Conservation (phyloP, 1,139 yeast genomes). For the Yamadazyma siamensis region DNA sequence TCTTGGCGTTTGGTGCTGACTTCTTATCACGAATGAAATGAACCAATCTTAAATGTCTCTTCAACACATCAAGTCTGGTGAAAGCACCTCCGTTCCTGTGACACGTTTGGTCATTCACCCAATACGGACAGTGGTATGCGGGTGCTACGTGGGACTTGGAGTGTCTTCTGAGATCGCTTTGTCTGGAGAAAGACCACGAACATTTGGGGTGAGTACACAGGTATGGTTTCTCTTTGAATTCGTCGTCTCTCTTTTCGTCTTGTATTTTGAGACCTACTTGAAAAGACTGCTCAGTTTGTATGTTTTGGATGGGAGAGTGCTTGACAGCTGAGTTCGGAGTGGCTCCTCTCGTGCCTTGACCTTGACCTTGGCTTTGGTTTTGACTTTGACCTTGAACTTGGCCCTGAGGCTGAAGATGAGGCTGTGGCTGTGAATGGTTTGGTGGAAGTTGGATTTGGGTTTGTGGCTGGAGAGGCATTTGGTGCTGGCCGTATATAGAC, state of each 20-base stretch:
- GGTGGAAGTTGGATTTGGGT: not conserved
- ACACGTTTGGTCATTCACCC: conserved; percentile 64
- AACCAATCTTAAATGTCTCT: conserved; percentile 63
- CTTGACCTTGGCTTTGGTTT: too few species aligned
- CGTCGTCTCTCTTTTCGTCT: conserved; percentile 2
- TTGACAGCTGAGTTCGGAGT: not conserved
- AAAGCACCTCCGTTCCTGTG: conserved; percentile 73
- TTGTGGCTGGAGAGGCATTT: conserved; percentile 2
- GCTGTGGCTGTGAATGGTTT: not conserved
- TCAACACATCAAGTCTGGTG: conserved; percentile 65
- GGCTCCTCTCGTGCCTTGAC: too few species aligned
- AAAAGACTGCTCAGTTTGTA: too few species aligned
- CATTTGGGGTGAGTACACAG: conserved; percentile 55
- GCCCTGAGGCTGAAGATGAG: not conserved
- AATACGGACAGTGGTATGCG: conserved; percentile 66
- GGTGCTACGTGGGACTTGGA: conserved; percentile 62
- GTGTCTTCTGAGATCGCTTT: conserved; percentile 66
- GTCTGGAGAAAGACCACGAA: conserved; percentile 65
- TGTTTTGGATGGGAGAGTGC: not conserved
- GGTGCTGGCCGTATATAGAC: conserved; percentile 1
- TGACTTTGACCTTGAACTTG: too few species aligned
- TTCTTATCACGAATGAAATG: conserved; percentile 54
- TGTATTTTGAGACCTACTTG: not conserved
- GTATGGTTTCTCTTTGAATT: conserved; percentile 20
- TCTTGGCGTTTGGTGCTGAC: conserved; percentile 22